Base-by-base conservation (phyloP, 1,139 yeast species). In the Hansenula sp. region DNA sequence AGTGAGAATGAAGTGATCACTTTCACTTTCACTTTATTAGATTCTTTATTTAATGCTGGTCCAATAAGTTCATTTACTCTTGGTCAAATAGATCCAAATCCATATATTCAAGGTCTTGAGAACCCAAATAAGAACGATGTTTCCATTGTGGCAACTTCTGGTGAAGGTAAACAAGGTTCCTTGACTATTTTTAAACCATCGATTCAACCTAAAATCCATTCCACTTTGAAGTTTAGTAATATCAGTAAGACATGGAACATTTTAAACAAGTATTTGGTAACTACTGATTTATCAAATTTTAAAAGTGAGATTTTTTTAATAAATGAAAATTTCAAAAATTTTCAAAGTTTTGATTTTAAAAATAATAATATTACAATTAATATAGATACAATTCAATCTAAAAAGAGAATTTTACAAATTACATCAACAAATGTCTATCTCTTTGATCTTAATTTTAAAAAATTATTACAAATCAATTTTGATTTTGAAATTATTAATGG, bases 291-390 rank as follows among this genome's bases (percentile, higher is more conserved):
- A 38, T 62, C 69, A 13, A 77, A 77, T 47, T 67, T 64, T 37
- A 82, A 80, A 50, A 82, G 90, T 13, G 89, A 84, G 52, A 76
- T 87, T 35, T 89, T 86, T 56, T 78, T 78, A 45, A 79, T 87
- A 42, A 75, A 75, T 38, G 80, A 82, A 38, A 62, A 80, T 26
- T 86, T 85, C 60, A 74, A 81, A 30, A 73, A 85, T 40, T 66
- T 82, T 44, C 78, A 77, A 40, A 71, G 81, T 13, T 75, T 79
- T 36, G 82, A 79, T 47, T 83, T 88, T 55, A 72, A 79, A 43
- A 77, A 79, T 45, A 73, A 79, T 42, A 80, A 79, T 31, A 65
- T 73, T 12, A 88, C 96, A 0, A 68, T 88, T 13, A 77, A 79
- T 28, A 80, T 86, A 54, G 85, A 78, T 32, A 79, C 77, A 41